Percentiles rank a stretch among this genome's conserved stretches.
phyloP scores from a whole-genome alignment of 768 basidiomycete species.

The Trametes elegans region DNA sequence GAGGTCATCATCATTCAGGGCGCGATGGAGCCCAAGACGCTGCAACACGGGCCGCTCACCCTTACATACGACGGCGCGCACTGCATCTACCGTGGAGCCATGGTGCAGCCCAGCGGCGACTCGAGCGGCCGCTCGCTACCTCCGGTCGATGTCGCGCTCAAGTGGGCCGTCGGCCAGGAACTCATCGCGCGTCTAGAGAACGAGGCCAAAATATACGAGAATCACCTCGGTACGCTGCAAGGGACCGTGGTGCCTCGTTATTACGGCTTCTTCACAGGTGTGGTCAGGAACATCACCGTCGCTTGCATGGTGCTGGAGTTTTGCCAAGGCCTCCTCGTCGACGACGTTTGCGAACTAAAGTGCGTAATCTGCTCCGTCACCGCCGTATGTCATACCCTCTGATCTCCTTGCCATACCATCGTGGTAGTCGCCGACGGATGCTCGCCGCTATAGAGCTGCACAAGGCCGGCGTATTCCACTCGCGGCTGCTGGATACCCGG shows the following conservation, averaged over 20 bases:
- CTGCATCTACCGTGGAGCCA: slow-evolving; percentile 12
- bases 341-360: slow-evolving; percentile 15
- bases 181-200: slow-evolving; percentile 26
- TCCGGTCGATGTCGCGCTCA: slow-evolving; percentile 18
- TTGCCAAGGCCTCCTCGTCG: slow-evolving; percentile 26
- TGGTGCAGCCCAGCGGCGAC: background rate
- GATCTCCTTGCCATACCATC: background rate
- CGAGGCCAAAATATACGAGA: slow-evolving; percentile 38
- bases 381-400: background rate
- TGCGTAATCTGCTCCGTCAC: background rate
- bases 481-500: slow-evolving; percentile 28
- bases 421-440: slow-evolving; percentile 33
- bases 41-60: slow-evolving; percentile 1
- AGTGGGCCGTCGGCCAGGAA: slow-evolving; percentile 15
- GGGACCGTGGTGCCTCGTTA: slow-evolving; percentile 38
- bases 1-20: slow-evolving; percentile 3
- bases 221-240: slow-evolving; percentile 34
- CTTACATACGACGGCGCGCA: slow-evolving; percentile 13
- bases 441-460: slow-evolving; percentile 37
- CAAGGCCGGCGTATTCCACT: slow-evolving; percentile 36
- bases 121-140: background rate
- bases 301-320: slow-evolving; percentile 42
- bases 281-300: slow-evolving; percentile 26
- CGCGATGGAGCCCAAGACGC: background rate
- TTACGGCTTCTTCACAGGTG: slow-evolving; percentile 37